Evolutionary conservation across 2,329 filamentous ascomycete genomes (phyloP).

Genomic region (Paraphoma chrysanthemicola): DNA sequence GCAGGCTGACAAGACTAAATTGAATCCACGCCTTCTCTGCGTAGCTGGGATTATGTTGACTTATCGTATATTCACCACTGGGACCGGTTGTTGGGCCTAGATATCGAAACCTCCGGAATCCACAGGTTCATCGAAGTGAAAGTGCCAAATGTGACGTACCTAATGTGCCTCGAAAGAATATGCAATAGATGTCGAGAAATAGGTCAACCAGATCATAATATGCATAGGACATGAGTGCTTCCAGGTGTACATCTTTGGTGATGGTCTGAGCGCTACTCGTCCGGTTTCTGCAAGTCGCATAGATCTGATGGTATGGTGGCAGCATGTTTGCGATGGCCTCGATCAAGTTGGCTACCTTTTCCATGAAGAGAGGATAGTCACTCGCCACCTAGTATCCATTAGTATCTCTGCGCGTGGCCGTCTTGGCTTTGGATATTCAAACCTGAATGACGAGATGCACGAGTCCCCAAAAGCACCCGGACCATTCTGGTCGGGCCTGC

Average conservation of each 20-base stretch:
- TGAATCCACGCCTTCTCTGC: background rate
- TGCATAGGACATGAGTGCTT: constrained; percentile 30
- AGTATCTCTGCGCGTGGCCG: background rate
- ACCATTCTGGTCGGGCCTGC: constrained; percentile 24
- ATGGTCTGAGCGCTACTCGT: constrained; percentile 2
- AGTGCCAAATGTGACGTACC: constrained; percentile 36
- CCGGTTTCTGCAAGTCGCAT: constrained; percentile 18
- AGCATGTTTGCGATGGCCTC: constrained; percentile 27
- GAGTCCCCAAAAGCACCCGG: constrained; percentile 32
- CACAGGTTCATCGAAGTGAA: background rate
- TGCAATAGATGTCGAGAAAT: constrained; percentile 31
- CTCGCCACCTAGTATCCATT: constrained; percentile 24
- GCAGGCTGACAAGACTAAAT: no score
- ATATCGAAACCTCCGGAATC: no score
- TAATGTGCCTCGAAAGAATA: constrained; percentile 30
- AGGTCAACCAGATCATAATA: constrained; percentile 37
- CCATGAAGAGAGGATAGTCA: constrained; percentile 26
- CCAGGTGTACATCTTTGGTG: constrained; percentile 15
- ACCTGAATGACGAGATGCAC: constrained; percentile 35
- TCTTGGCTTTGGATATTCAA: background rate
- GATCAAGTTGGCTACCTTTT: constrained; percentile 34
- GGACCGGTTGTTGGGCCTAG: no score
- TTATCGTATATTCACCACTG: no score
- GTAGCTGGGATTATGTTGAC: background rate
- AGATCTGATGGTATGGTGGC: constrained; percentile 32